Evolutionary conservation across 345 rosid genomes (phyloP).

Genomic region (Rhizophora mangle): DNA sequence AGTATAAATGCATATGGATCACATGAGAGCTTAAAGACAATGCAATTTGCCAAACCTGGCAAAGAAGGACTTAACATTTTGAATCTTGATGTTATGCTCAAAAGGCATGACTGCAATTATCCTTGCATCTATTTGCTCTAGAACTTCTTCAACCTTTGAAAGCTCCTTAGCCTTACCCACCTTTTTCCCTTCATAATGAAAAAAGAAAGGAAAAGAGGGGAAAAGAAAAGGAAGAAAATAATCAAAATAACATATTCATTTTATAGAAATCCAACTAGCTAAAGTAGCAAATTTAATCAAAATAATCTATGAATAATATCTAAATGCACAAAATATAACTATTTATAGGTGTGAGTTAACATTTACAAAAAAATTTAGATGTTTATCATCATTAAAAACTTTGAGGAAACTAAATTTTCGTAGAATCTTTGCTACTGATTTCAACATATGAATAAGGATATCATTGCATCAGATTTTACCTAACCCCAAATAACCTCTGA

Average conservation of each 20-base stretch:
- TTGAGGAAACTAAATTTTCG: constrained; percentile 27
- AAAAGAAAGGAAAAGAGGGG: no score
- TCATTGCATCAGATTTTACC: constrained; percentile 27
- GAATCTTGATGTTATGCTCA: constrained; percentile 6
- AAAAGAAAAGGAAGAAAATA: no score
- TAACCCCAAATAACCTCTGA: constrained; percentile 38
- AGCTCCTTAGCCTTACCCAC: constrained; percentile 14
- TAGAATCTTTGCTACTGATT: constrained; percentile 28
- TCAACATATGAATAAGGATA: constrained; percentile 17
- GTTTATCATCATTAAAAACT: constrained; percentile 38
- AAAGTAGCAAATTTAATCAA: no score
- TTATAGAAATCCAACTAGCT: not conserved
- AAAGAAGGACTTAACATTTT: constrained; percentile 12
- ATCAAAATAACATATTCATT: not conserved
- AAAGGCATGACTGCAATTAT: constrained; percentile 13
- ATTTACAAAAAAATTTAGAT: not conserved
- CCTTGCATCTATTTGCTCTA: constrained; percentile 12
- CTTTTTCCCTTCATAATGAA: constrained; percentile 1
- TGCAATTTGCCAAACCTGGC: constrained; percentile 14
- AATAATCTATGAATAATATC: no score
- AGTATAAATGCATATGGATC: no score
- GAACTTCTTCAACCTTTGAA: constrained; percentile 12
- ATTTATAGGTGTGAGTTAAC: no score
- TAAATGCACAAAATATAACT: no score
- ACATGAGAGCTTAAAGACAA: no score